phyloP scores from a whole-genome alignment of 768 basidiomycete species.

The Vararia minispora region DNA sequence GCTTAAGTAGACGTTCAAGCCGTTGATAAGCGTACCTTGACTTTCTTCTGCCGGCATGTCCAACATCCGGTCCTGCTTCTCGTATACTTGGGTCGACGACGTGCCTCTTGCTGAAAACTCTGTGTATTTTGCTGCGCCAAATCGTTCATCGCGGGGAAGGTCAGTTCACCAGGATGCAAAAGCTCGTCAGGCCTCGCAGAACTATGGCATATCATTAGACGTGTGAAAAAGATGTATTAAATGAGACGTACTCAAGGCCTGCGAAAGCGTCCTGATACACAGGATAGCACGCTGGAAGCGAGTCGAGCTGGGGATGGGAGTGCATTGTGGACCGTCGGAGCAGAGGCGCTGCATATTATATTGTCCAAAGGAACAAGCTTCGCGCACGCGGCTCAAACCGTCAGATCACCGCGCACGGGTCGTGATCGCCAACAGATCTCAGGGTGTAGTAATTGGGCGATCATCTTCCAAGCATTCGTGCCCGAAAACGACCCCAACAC shows the following conservation, averaged over 20 bases:
- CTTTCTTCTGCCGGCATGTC: constrained; percentile 89
- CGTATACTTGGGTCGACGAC: constrained; percentile 88
- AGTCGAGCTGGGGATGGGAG: constrained; percentile 35
- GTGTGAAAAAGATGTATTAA: no score
- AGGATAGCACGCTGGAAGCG: constrained; percentile 39
- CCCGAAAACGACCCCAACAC: no score
- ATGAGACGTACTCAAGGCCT: no score
- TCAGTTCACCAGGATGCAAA: no score
- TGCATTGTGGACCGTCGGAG: constrained; percentile 15
- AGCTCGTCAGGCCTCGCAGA: no score
- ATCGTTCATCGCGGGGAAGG: no score
- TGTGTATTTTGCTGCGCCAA: no score
- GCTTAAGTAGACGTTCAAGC: neutral
- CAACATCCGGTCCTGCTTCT: constrained; percentile 91
- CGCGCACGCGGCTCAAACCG: constrained; percentile 19
- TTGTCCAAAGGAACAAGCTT: no score
- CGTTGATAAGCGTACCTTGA: constrained; percentile 56
- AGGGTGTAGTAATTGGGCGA: constrained; percentile 12
- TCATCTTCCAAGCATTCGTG: constrained; percentile 10
- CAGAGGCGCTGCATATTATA: no score
- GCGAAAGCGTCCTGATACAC: no score
- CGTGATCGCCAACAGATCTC: constrained; percentile 18
- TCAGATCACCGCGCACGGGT: constrained; percentile 27
- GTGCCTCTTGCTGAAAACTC: no score
- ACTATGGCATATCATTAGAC: no score